These are phyloP conservation scores for Penicillium expansum DNA, from an alignment of 2,329 filamentous ascomycete species.

Conservation along the genomic window DNA sequence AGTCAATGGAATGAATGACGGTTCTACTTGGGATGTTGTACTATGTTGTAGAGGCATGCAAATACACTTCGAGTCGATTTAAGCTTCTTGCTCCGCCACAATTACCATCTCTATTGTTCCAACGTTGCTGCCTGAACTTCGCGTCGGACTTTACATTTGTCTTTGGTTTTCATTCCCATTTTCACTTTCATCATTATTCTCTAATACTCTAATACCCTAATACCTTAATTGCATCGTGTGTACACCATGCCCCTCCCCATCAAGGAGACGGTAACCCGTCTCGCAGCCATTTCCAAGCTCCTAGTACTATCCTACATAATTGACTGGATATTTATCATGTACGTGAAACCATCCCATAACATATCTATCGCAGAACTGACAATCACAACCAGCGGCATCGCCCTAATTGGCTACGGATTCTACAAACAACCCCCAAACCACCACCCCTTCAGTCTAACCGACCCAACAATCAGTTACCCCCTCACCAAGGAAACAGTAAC, in stretches of 20 bases:
- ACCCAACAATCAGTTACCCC: conserved; percentile 78
- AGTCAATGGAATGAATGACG: too few relatives aligned
- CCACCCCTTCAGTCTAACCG: conserved; percentile 67
- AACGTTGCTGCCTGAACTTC: too few relatives aligned
- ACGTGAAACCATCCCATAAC: conserved; percentile 21
- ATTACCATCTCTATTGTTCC: too few relatives aligned
- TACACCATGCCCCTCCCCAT: background rate
- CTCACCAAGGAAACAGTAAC: conserved; percentile 71
- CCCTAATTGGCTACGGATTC: conserved; percentile 59
- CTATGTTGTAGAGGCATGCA: too few relatives aligned
- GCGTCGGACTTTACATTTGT: too few relatives aligned
- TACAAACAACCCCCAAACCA: conserved; percentile 62
- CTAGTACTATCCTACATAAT: conserved; percentile 66
- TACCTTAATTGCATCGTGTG: background rate
- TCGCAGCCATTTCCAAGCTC: conserved; percentile 43
- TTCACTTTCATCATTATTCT: background rate
- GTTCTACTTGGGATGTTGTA: too few relatives aligned
- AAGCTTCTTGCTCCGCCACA: background rate
- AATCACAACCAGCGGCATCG: conserved; percentile 48
- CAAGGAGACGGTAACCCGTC: background rate
- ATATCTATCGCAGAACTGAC: background rate
- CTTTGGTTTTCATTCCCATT: too few relatives aligned
- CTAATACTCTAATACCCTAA: too few relatives aligned
- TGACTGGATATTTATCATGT: conserved; percentile 69
- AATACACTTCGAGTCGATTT: too few relatives aligned